Base-by-base conservation (phyloP, 2,329 filamentous ascomycete species). In the Fusarium sp. region DNA sequence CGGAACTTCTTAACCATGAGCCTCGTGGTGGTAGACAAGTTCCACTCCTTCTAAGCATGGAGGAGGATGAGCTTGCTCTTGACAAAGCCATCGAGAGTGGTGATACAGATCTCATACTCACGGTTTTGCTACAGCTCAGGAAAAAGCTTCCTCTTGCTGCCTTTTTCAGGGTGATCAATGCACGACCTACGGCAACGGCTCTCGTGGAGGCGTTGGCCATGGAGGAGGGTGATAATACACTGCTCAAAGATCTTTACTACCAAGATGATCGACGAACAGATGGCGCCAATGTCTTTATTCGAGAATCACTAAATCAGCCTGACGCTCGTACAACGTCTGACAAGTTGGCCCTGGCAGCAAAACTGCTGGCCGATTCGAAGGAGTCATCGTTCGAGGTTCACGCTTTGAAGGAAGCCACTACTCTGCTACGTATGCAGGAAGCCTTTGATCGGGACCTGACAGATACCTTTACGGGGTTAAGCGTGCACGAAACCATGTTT, bases 61-160 rank as follows among this genome's bases (percentile, higher is more conserved):
- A 97, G 74, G 94, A 99, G 79, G 95, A 98, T 70, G 93, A 94
- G 70, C 89, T 98, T 42, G 96, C 96, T 0, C 87, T 99, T 0
- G 95, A 98, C 83, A 99, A 98, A 79, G 95, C 96, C 12, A 93
- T 98, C 62, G 94, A 98, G 78, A 97, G 93, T 65, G 95, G 95
- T 19, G 96, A 99, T 76, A 95, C 94, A 0, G 96, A 99, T 72
- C 86, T 99, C 4, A 89, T 97, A n/a, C 91, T 93, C 73, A 94
- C 91, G 76, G 96, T 99, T 7, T 86, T 99, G 9, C 83, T 97
- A 10, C 91, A 95, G 65, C 84, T 99, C 39, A 96, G 94, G 82
- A 93, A 93, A 80, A 97, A 97, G 77, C 85, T 98, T 10, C 93
- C 96, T 0, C 85, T 98, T 3, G 93, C 95, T 2, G 91, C 89